Base-by-base conservation (phyloP, 495 filamentous ascomycete genomes). In the Penicillium fimorum region DNA sequence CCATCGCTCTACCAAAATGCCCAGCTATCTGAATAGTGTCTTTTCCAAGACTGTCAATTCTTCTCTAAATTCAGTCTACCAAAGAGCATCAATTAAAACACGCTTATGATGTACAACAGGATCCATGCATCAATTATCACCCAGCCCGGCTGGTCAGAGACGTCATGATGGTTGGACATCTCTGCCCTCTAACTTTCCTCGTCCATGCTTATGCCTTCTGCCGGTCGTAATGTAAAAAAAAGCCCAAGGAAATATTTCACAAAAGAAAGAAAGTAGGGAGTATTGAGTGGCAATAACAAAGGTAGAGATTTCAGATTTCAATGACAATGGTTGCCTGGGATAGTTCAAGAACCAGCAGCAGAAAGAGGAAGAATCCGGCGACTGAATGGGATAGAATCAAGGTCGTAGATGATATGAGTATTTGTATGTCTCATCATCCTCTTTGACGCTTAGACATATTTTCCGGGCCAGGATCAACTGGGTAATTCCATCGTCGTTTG, bases 401-500 rank as follows among this genome's bases (percentile, higher is more conserved):
- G 22, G 29, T 27, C 9, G 9, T 20, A 32, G n/a, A 43, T n/a
- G 15, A 32, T 38, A 20, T 17, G 25, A 25, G n/a, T 33, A 24
- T 18, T 17, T 13, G 17, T 15, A 6, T 8, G 29, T 12, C 29
- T 57, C 51, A 61, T 69, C 63, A 61, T 69, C 63, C 72, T 59
- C 70, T 65, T 58, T 72, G 66, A 37, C 72, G 73, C 56, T 79
- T 77, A 10, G 51, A 33, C 47, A 60, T 66, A 41, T 62, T 65
- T 42, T 71, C 70, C 9, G 67, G 44, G 30, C 51, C 62, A 32
- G 75, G 33, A 32, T 79, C 74, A 42, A 72, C 62, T 4, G 74
- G 70, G 55, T 75, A 73, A 49, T 77, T 75, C 89, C 89, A 93
- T 27, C 86, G 75, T 38, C 91, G 78, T 70, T 95, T 96, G 30